These are phyloP conservation scores for Fonsecaea pugnacius DNA, from an alignment of 2,329 filamentous ascomycete genomes.

Conservation along the genomic window DNA sequence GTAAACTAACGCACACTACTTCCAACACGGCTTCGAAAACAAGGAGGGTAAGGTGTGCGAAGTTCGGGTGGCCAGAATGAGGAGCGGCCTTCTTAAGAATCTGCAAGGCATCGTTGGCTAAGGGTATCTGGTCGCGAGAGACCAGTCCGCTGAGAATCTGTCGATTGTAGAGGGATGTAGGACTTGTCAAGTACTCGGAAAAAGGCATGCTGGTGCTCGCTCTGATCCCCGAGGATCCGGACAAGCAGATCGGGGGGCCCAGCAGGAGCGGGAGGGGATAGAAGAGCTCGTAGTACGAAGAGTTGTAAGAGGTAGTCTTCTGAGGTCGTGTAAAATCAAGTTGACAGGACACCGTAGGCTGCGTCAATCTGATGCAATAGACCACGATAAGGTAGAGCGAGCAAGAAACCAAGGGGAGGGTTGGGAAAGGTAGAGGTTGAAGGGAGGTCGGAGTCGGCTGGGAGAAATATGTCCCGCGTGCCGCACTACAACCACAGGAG, in stretches of 20 bases:
- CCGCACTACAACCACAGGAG: background rate
- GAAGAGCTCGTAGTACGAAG: background rate
- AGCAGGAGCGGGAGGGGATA: background rate
- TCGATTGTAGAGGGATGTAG: constrained; percentile 32
- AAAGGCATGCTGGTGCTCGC: constrained; percentile 30
- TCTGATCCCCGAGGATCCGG: background rate
- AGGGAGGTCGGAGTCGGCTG: constrained; percentile 4
- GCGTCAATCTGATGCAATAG: constrained; percentile 10
- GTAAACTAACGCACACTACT: constrained; percentile 91
- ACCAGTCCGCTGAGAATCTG: constrained; percentile 27
- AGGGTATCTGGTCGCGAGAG: constrained; percentile 32
- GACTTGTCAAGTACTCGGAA: constrained; percentile 34
- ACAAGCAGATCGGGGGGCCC: background rate
- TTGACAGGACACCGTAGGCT: background rate
- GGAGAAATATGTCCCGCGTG: constrained; percentile 2
- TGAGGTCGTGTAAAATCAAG: background rate
- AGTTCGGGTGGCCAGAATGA: constrained; percentile 52
- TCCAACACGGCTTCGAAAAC: constrained; percentile 95
- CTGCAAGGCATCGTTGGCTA: constrained; percentile 25
- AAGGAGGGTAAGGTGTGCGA: constrained; percentile 70
- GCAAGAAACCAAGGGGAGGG: background rate
- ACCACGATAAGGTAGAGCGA: background rate
- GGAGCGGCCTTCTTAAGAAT: constrained; percentile 18
- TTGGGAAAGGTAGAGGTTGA: background rate
- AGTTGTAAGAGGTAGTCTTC: background rate